Conservation (phyloP, 2,329 filamentous ascomycete genomes). For the Pyrenophora teres region DNA sequence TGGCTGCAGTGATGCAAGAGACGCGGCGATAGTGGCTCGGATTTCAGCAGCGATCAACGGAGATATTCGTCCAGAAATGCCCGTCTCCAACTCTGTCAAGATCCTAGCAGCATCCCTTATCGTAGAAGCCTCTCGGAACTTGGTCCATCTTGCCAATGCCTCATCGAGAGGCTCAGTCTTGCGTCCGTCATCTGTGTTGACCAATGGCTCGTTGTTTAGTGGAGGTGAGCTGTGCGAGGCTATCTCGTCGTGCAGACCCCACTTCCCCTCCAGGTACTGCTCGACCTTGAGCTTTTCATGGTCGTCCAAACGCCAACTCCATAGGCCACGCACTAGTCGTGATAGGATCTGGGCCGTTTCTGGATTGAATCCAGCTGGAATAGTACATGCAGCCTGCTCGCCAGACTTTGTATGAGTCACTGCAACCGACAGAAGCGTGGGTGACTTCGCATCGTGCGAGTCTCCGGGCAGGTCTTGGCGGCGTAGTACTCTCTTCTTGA, state of each 20-base stretch:
- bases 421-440: slow-evolving; percentile 27
- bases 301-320: slow-evolving; percentile 29
- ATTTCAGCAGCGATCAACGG: slow-evolving; percentile 51
- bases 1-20: slow-evolving; percentile 46
- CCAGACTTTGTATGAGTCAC: slow-evolving; percentile 31
- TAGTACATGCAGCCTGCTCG: slow-evolving; percentile 30
- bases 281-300: slow-evolving; percentile 30
- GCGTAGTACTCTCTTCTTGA: slow-evolving; percentile 56
- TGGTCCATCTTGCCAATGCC: slow-evolving; percentile 14
- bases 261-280: slow-evolving; percentile 24
- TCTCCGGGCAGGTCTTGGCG: slow-evolving; percentile 36
- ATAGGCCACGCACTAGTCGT: slow-evolving; percentile 32
- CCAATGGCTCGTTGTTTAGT: slow-evolving; percentile 7
- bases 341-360: slow-evolving; percentile 29
- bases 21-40: slow-evolving; percentile 56
- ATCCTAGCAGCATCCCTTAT: slow-evolving; percentile 23
- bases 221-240: slow-evolving; percentile 2
- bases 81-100: slow-evolving; percentile 3
- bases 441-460: slow-evolving; percentile 10
- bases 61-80: slow-evolving; percentile 25
- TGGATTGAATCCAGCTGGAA: slow-evolving; percentile 24
- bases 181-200: slow-evolving; percentile 7
- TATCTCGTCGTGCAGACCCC: slow-evolving; percentile 7
- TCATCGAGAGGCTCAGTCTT: slow-evolving; percentile 9
- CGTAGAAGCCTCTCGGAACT: slow-evolving; percentile 12